These are phyloP conservation scores for Cyberlindnera bimundalis DNA, from an alignment of 805 yeast species.

Conservation along the genomic window DNA sequence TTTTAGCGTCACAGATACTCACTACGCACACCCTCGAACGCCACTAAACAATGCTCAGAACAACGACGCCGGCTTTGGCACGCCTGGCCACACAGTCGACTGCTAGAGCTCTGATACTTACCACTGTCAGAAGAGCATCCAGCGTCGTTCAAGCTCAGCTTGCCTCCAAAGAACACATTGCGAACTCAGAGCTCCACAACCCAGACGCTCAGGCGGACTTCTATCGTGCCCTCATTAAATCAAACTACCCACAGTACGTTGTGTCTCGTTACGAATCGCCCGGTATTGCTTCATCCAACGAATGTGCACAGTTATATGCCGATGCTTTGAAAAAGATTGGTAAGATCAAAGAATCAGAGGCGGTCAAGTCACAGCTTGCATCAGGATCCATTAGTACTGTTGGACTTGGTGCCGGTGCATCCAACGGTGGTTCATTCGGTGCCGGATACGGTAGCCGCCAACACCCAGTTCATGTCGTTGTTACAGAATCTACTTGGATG, in stretches of 20 bases:
- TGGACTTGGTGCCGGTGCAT: conserved; percentile 10
- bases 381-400: conserved; percentile 26
- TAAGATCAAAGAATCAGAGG: conserved; percentile 71
- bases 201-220: conserved; percentile 79
- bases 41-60: conserved; percentile 12
- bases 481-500: conserved; percentile 79
- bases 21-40: neutral
- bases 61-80: conserved; percentile 8
- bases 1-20: no score
- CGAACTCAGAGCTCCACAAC: conserved; percentile 70
- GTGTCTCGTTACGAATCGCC: conserved; percentile 93
- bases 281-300: conserved; percentile 81
- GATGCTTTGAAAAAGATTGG: conserved; percentile 82
- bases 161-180: conserved; percentile 75
- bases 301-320: conserved; percentile 73
- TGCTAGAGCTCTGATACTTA: conserved; percentile 10
- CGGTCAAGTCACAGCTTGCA: conserved; percentile 39
- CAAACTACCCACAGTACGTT: conserved; percentile 93
- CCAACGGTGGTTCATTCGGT: conserved; percentile 14
- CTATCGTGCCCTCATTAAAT: conserved; percentile 65
- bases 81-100: conserved; percentile 8
- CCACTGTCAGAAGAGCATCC: conserved; percentile 23
- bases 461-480: conserved; percentile 92
- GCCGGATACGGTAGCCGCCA: conserved; percentile 52
- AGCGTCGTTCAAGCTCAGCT: conserved; percentile 30